Conservation (phyloP, 331 rosid species). For the Rhamnella rubrinervis region DNA sequence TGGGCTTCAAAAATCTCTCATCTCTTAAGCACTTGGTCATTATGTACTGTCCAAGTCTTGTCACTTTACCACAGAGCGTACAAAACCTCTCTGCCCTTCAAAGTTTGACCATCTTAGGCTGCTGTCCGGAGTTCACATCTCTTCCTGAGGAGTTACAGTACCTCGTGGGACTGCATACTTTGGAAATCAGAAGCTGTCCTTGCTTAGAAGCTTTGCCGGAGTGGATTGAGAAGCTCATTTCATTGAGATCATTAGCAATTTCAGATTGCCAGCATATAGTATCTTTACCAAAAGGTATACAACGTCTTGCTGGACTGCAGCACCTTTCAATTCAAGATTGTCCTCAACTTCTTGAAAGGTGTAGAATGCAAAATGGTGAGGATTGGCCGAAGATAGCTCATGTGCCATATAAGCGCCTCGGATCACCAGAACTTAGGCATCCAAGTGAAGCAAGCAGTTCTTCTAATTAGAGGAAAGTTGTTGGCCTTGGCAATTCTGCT, state of each 20-base stretch:
- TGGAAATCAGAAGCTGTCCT: slow-evolving; percentile 31
- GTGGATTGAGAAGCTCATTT: slow-evolving; percentile 12
- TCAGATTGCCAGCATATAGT: slow-evolving; percentile 15
- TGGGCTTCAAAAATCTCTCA: slow-evolving; percentile 9
- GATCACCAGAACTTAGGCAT: neutral
- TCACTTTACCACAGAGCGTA: slow-evolving; percentile 12
- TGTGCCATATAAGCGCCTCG: slow-evolving; percentile 14
- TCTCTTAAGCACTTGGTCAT: slow-evolving; percentile 29
- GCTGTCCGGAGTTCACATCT: slow-evolving; percentile 22
- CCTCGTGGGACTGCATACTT: slow-evolving; percentile 1
- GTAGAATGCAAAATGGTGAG: slow-evolving; percentile 5
- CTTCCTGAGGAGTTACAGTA: slow-evolving; percentile 21
- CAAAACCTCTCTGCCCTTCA: slow-evolving; percentile 18
- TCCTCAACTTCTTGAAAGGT: slow-evolving; percentile 9
- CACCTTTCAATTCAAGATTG: slow-evolving; percentile 30
- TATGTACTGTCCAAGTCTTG: slow-evolving; percentile 29
- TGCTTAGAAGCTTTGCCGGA: slow-evolving; percentile 15
- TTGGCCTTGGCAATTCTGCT: no score
- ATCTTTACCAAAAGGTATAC: slow-evolving; percentile 6
- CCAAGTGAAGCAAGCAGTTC: neutral
- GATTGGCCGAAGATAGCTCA: slow-evolving; percentile 11
- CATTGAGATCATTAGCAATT: slow-evolving; percentile 17
- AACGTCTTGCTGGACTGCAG: slow-evolving; percentile 13
- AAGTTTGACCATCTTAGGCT: slow-evolving; percentile 21
- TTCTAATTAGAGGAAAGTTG: neutral